Evolutionary conservation across 257 asterid species (phyloP).

Genomic region (Scutellaria galericulata): DNA sequence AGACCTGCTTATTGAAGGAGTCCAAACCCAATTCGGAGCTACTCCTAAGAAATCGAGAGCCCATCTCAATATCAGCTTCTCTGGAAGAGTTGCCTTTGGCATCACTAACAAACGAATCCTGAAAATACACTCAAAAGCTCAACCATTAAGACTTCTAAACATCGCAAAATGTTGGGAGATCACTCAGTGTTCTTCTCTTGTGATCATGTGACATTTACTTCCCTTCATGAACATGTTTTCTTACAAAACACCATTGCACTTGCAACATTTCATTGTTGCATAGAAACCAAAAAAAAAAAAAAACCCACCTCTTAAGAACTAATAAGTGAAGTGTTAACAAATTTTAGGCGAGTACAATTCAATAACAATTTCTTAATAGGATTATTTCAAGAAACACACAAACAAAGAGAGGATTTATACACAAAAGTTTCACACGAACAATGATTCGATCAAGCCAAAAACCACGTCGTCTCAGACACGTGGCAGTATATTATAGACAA

Average conservation of each 20-base stretch:
- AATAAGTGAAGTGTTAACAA: too few relatives aligned
- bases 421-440: neutral
- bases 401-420: neutral
- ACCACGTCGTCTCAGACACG: neutral
- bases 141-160: neutral
- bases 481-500: neutral
- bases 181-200: neutral
- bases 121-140: slow-evolving; percentile 18
- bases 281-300: too few relatives aligned
- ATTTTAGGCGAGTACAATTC: too few relatives aligned
- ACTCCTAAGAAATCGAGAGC: slow-evolving; percentile 58
- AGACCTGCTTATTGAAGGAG: slow-evolving; percentile 74
- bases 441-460: neutral
- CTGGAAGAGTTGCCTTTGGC: slow-evolving; percentile 48
- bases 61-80: slow-evolving; percentile 77
- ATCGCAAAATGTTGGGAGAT: neutral
- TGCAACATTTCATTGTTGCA: too few relatives aligned
- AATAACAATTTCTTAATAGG: too few relatives aligned
- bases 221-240: neutral
- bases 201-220: slow-evolving; percentile 2
- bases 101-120: slow-evolving; percentile 69
- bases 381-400: neutral
- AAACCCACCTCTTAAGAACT: too few relatives aligned
- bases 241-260: too few relatives aligned
- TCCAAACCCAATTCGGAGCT: slow-evolving; percentile 76